phyloP scores from a whole-genome alignment of 208 protist genomes.

The Wallacemonas sp. region DNA sequence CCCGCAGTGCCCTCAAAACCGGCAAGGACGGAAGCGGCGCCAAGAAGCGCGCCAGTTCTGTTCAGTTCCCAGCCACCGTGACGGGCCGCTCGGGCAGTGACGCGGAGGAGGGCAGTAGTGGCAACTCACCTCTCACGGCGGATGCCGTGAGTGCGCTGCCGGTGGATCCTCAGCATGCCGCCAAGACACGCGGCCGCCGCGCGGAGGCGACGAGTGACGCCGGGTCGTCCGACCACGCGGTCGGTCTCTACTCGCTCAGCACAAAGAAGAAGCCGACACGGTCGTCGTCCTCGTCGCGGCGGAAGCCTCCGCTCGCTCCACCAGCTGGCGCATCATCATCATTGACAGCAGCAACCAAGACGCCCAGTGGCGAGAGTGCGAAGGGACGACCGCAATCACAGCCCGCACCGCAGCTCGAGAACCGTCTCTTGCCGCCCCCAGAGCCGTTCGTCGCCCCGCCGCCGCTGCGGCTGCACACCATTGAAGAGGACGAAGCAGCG shows the following conservation, averaged over 20 bases:
- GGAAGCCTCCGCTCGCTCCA: conserved; percentile 5
- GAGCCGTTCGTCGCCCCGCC: conserved; percentile 43
- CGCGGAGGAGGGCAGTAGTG: conserved; percentile 7
- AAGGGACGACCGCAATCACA: conserved; percentile 47
- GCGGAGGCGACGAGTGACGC: conserved; percentile 4
- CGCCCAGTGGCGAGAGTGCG: too few relatives aligned
- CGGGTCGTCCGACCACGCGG: conserved; percentile 18
- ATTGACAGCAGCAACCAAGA: too few relatives aligned
- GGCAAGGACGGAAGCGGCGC: conserved; percentile 20
- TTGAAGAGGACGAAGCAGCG: conserved; percentile 61
- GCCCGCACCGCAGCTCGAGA: conserved; percentile 36
- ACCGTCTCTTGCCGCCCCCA: conserved; percentile 33
- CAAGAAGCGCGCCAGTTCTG: conserved; percentile 58
- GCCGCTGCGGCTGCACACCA: conserved; percentile 61
- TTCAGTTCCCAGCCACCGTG: conserved; percentile 57
- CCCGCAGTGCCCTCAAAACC: conserved; percentile 61
- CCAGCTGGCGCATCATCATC: too few relatives aligned
- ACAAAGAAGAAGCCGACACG: neutral
- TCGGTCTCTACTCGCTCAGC: conserved; percentile 36
- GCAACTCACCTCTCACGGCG: conserved; percentile 53
- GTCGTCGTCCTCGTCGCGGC: conserved; percentile 3
- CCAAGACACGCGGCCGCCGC: conserved; percentile 6
- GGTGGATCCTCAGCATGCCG: conserved; percentile 37
- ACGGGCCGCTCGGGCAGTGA: neutral
- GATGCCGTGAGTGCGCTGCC: conserved; percentile 60